Base-by-base conservation (phyloP, 2,329 filamentous ascomycete genomes). In the Diaporthe capsici region DNA sequence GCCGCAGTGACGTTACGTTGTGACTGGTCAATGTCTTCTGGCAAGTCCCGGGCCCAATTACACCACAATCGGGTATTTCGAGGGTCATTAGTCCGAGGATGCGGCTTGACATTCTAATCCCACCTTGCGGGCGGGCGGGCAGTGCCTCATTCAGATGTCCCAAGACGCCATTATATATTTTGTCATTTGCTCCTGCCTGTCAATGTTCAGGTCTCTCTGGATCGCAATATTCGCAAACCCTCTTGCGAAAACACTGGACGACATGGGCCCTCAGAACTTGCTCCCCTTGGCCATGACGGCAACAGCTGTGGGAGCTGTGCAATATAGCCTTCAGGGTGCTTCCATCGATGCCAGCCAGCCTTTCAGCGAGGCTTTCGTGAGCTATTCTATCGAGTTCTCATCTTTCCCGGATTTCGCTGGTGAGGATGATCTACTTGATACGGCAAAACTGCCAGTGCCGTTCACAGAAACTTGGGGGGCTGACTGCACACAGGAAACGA, bases 401-500 rank as follows among this genome's bases (percentile, higher is more conserved):
- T 85, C 83, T 17, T 86, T 85, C 60, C 84, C 84, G 0, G 79
- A 82, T n/a, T 81, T 79, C 47, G 80, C 80, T 71, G 79, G 80
- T 79, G 74, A 76, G 76, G n/a, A 47, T 44, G 28, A 37, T 39
- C 28, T 28, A n/a, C 9, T 28, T n/a, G 44, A 47, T 28, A 4
- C 61, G 37, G 28, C 47, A 31, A 53, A 49, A 90, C 28, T 28
- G 28, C 28, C 28, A 28, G 28, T 28, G 28, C 28, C 28, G 28
- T n/a, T 76, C 89, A 86, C 1, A 88, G 89, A 77, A 12, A 17
- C 12, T 15, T 88, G 90, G 79, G 86, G 89, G 76, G 84, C 85
- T 4, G 88, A 84, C 25, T 90, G 68, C 87, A 86, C 7, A 85
- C 55, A 86, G 87, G 90, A 17, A 92, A 91, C 79, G 81, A 82